Conservation (phyloP, 2,329 filamentous ascomycete genomes). For the Coniochaeta hoffmannii region DNA sequence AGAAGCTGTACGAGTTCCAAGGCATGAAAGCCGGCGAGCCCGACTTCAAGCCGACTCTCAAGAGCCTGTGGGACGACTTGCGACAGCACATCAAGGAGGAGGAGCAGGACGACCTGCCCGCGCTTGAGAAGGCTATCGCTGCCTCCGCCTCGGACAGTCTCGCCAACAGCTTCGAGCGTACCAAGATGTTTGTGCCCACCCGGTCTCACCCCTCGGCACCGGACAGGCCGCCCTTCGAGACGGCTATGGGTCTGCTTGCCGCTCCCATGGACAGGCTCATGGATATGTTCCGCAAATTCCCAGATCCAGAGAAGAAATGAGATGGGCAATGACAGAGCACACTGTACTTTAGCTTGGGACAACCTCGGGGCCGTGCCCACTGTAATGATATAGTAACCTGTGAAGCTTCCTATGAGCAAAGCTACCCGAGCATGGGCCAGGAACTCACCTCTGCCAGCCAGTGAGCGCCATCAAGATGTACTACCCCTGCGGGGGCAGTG, state of each 20-base stretch:
- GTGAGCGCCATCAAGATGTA: too few relatives aligned
- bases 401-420: not conserved
- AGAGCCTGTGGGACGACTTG: conserved; percentile 27
- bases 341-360: not conserved
- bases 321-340: not conserved
- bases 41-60: conserved; percentile 29
- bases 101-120: conserved; percentile 39
- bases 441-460: not conserved
- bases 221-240: conserved; percentile 48
- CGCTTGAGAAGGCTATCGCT: conserved; percentile 35
- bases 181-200: conserved; percentile 46
- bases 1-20: conserved; percentile 42
- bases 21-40: conserved; percentile 28
- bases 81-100: conserved; percentile 41
- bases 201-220: conserved; percentile 40
- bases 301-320: conserved; percentile 21
- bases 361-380: not conserved
- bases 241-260: conserved; percentile 41
- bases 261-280: conserved; percentile 49
- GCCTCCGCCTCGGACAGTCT: conserved; percentile 26
- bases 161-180: conserved; percentile 35
- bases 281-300: conserved; percentile 43
- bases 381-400: not conserved
- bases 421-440: not conserved
- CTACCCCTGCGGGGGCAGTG: too few relatives aligned